Evolutionary conservation across 2,329 filamentous ascomycete species (phyloP).

Genomic region (Colletotrichum viniferum): DNA sequence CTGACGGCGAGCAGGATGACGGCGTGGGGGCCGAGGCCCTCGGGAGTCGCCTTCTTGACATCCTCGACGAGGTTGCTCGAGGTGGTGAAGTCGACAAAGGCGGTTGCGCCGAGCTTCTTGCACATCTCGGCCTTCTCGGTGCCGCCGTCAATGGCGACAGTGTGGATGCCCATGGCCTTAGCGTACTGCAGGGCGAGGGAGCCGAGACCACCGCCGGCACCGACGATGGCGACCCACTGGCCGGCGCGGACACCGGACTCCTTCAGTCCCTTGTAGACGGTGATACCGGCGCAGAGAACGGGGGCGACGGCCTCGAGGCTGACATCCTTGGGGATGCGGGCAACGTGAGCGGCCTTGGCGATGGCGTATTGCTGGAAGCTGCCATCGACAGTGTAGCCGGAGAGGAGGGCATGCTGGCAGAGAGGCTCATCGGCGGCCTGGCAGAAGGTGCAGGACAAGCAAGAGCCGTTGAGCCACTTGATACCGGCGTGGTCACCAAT

Average conservation of each 20-base stretch:
- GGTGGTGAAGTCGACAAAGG: slow-evolving; percentile 81
- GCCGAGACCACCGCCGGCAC: slow-evolving; percentile 84
- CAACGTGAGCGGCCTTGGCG: slow-evolving; percentile 84
- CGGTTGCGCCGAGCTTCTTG: slow-evolving; percentile 69
- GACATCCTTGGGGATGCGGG: slow-evolving; percentile 78
- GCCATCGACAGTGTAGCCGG: slow-evolving; percentile 92
- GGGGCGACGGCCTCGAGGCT: slow-evolving; percentile 79
- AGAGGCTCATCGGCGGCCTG: slow-evolving; percentile 81
- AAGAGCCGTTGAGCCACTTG: slow-evolving; percentile 92
- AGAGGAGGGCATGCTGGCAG: slow-evolving; percentile 75
- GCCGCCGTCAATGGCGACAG: slow-evolving; percentile 83
- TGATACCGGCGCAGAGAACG: slow-evolving; percentile 84
- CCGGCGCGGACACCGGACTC: slow-evolving; percentile 77
- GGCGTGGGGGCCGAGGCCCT: slow-evolving; percentile 85
- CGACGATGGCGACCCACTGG: slow-evolving; percentile 82
- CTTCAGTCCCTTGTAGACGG: slow-evolving; percentile 91
- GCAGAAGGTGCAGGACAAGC: slow-evolving; percentile 84
- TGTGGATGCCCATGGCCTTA: slow-evolving; percentile 83
- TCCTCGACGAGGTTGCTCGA: slow-evolving; percentile 81
- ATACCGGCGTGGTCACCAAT: slow-evolving; percentile 87
- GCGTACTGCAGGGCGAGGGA: slow-evolving; percentile 85
- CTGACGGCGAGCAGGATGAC: slow-evolving; percentile 84
- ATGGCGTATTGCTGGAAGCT: slow-evolving; percentile 86
- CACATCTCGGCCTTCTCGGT: slow-evolving; percentile 79
- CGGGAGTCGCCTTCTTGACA: slow-evolving; percentile 79